Evolutionary conservation across 805 yeast genomes (phyloP), one percentile per base, ranked within the genome.

Genomic region (Ogataea kodamae): DNA sequence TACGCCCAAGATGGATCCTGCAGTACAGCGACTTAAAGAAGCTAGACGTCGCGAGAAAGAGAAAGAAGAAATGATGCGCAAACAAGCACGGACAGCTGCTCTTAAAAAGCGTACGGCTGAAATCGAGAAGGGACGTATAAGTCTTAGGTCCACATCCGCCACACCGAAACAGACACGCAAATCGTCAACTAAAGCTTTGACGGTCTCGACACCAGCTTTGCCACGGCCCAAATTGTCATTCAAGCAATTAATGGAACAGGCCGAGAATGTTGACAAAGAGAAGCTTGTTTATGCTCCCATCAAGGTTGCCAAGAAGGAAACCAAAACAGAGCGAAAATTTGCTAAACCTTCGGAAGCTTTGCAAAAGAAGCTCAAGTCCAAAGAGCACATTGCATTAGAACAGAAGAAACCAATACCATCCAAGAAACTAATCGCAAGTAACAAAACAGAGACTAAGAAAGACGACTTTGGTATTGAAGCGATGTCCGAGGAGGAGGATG

Each of bases 161-260:
- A 9, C 10, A 14, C 19, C 32, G 11, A 14, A 14, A 17, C 18
- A 8, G 11, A 28, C 24, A 12, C 6, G 12, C 24, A 9, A 6
- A 8, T 12, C 12, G 11, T 6, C 24, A 6, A 6, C 12, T 12
- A 25, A 17, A n/a, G 6, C 22, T 9, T 12, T 33, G 4, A 11
- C 13, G 17, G 35, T 35, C 17, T 14, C 33, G 18, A 30, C 37
- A 6, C 28, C 18, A 6, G 31, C 48, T 10, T 23, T 53, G 9
- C 49, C 63, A 4, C 51, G 48, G 2, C 68, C 67, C 27, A 72
- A 76, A 51, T 56, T 80, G 54, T 74, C 77, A 11, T 82, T 80
- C 51, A 70, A 68, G 35, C 84, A 83, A 26, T 65, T 82, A 33
- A 76, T 82, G 83, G 74, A 74, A 49, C 74, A 75, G 52, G 92